A percentile compares a stretch with the other conserved stretches of the same genome.
phyloP scores from a whole-genome alignment of 192 early-diverging fungal genomes.

The Pilobolus umbonatus region DNA sequence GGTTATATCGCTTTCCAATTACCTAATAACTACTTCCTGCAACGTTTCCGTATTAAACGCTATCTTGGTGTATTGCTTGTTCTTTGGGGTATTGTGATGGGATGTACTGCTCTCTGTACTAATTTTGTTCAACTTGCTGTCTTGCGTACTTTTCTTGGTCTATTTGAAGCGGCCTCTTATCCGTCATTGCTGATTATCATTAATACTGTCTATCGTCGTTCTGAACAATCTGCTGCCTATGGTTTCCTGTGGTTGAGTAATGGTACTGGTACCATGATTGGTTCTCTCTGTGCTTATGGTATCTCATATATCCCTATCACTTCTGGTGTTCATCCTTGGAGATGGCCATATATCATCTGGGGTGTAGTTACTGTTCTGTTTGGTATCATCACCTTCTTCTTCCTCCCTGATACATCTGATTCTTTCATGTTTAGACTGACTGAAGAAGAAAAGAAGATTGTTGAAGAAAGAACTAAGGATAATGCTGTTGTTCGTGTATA shows the following conservation, averaged over 20 bases:
- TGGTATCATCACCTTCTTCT: conserved; percentile 26
- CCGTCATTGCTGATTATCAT: conserved; percentile 20
- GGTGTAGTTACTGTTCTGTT: conserved; percentile 18
- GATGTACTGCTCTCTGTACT: conserved; percentile 1
- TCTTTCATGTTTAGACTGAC: conserved; percentile 3
- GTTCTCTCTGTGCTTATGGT: conserved; percentile 14
- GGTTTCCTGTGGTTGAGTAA: conserved; percentile 23
- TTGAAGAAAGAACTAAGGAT: conserved; percentile 22
- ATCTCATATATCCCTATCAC: conserved; percentile 17
- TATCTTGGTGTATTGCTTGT: conserved; percentile 18
- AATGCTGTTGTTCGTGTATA: conserved; percentile 14
- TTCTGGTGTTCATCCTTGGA: conserved; percentile 10
- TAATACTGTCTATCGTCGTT: conserved; percentile 25
- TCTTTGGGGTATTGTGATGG: conserved; percentile 21
- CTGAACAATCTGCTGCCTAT: conserved; percentile 16
- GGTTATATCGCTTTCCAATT: conserved; percentile 19
- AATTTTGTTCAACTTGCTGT: conserved; percentile 25
- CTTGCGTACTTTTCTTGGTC: conserved; percentile 21
- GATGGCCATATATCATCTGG: conserved; percentile 26
- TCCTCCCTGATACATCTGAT: conserved; percentile 22
- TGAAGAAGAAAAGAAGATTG: conserved; percentile 24
- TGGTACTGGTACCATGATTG: conserved; percentile 18
- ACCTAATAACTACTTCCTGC: conserved; percentile 29
- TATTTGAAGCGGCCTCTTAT: conserved; percentile 25
- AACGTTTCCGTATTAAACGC: conserved; percentile 13